Evolutionary conservation across 1,284 basidiomycete species (phyloP).

Genomic region (Melanopsichium pennsylvanicum): DNA sequence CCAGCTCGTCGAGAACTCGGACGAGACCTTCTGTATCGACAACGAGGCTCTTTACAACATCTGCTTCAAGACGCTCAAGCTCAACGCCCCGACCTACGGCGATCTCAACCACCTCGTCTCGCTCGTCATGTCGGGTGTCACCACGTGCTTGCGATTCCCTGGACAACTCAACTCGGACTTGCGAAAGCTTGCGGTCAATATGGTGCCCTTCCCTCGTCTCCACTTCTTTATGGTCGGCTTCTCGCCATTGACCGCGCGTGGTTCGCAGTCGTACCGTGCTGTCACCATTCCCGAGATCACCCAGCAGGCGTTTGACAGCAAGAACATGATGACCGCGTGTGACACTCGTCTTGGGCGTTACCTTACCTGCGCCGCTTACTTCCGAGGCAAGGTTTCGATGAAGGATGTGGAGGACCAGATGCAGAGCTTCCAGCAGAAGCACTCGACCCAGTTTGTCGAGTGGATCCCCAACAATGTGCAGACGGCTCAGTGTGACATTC

Average conservation of each 20-base stretch:
- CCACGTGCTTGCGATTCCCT: conserved; percentile 89
- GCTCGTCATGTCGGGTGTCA: conserved; percentile 87
- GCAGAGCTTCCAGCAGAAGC: conserved; percentile 63
- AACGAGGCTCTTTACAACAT: conserved; percentile 95
- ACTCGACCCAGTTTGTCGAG: conserved; percentile 63
- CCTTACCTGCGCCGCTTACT: conserved; percentile 68
- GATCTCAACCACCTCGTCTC: conserved; percentile 73
- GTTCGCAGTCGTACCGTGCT: conserved; percentile 70
- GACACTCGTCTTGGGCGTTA: conserved; percentile 71
- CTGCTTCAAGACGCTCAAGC: conserved; percentile 77
- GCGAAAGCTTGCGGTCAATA: conserved; percentile 90
- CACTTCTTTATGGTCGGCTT: conserved; percentile 67
- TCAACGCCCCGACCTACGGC: conserved; percentile 68
- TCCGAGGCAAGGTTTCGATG: conserved; percentile 60
- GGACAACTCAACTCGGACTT: conserved; percentile 94
- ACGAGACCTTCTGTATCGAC: conserved; percentile 88
- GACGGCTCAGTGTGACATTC: conserved; percentile 64
- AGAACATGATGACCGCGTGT: conserved; percentile 74
- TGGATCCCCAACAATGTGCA: conserved; percentile 66
- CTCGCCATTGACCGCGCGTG: conserved; percentile 65
- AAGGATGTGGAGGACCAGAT: conserved; percentile 69
- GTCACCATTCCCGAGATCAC: conserved; percentile 63
- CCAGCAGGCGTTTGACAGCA: conserved; percentile 63
- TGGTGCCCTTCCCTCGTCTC: conserved; percentile 69
- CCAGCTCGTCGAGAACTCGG: conserved; percentile 87